Evolutionary conservation across 768 basidiomycete genomes (phyloP), one percentile per base, ranked within the genome.

Genomic region (Coprinopsis marcescibilis): DNA sequence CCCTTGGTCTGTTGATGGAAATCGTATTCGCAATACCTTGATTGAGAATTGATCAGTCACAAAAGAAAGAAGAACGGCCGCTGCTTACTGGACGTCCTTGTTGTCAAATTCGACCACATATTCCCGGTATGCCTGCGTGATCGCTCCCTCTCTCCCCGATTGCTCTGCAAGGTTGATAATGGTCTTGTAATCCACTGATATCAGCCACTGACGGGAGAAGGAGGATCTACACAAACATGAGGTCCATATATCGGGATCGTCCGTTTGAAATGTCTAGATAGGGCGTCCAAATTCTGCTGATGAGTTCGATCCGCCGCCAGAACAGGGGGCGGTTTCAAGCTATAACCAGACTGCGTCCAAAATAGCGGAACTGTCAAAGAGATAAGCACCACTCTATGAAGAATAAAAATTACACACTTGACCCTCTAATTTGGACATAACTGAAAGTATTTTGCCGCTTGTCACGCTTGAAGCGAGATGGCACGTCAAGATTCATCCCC

Each of bases 1-100:
- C 95, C 94, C 59, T 80, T 85, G 10, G 92, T 95, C 63, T 96
- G 91, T 2, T 70, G 76, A 64, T 97, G 95, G 62, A 97, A 98
- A 62, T 97, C 95, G 58, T 93, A 97, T 58, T 82, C 85, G 51
- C 70, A 67, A 56, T 90, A 91, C 52, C 86, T 14, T 17, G n/a
- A 32, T 19, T n/a, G 7, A 50, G 35, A 15, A 24, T 30, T 35
- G 14, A 51, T 48, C 38, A 45, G 24, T 44, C 12, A 29, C 34
- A 30, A 26, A 19, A 20, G 26, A 26, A 17, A 7, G 15, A 19
- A 25, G 32, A 23, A 36, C 20, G 27, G 34, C 6, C 43, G 13
- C n/a, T n/a, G 61, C 79, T 35, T 57, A 87, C 85, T 67, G 69
- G 15, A 77, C 73, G 55, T 84, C 77, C 35, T 77, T 73, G 49